A percentile compares a stretch with the other conserved stretches of the same genome.
phyloP scores from a whole-genome alignment of 2,329 filamentous ascomycete genomes.

The Ciborinia camelliae region DNA sequence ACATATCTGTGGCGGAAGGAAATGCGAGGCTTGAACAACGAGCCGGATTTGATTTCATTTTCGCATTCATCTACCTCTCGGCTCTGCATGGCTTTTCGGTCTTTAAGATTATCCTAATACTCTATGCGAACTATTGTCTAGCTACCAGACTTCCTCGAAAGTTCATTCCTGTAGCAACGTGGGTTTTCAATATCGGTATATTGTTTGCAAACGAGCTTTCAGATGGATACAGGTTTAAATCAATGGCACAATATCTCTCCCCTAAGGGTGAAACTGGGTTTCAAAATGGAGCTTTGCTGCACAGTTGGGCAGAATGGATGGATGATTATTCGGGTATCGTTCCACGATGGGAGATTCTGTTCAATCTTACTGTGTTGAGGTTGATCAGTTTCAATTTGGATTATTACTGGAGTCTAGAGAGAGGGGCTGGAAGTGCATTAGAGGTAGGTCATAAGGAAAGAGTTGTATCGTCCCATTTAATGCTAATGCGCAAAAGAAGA shows the following conservation, averaged over 20 bases:
- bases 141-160: conserved; percentile 67
- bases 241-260: conserved; percentile 55
- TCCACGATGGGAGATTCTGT: conserved; percentile 90
- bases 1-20: conserved; percentile 43
- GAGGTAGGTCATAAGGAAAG: conserved; percentile 62
- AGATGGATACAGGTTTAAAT: conserved; percentile 69
- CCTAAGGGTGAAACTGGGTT: conserved; percentile 21
- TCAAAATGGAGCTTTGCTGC: conserved; percentile 19
- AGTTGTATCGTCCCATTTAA: conserved; percentile 7
- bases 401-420: conserved; percentile 85
- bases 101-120: conserved; percentile 75
- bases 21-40: conserved; percentile 64
- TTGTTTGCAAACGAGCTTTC: conserved; percentile 88
- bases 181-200: conserved; percentile 82
- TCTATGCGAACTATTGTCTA: conserved; percentile 78
- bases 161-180: conserved; percentile 73
- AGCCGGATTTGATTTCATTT: conserved; percentile 76
- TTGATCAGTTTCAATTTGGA: conserved; percentile 97
- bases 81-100: conserved; percentile 82
- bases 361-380: conserved; percentile 90
- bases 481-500: conserved; percentile 85
- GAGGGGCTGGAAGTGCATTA: conserved; percentile 59
- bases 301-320: conserved; percentile 62
- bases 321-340: conserved; percentile 83
- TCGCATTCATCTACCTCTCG: conserved; percentile 74